A percentile compares a stretch with the other conserved stretches of the same genome.
phyloP scores from a whole-genome alignment of 179 eudicot genomes.

The Silene coronaria region DNA sequence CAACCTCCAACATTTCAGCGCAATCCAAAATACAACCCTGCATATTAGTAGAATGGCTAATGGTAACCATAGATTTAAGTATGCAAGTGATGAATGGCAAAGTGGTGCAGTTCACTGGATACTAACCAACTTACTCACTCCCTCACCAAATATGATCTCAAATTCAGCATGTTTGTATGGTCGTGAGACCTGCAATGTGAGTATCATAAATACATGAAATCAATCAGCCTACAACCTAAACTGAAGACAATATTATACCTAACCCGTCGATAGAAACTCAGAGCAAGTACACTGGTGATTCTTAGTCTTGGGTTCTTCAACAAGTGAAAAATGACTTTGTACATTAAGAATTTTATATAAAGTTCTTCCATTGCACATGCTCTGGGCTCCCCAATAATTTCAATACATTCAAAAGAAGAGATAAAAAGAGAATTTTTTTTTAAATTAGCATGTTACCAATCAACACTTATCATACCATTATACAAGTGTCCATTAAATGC shows the following conservation, averaged over 20 bases:
- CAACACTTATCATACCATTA: no score
- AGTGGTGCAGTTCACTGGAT: slow-evolving; percentile 2
- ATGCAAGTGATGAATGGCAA: slow-evolving; percentile 9
- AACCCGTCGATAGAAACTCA: background rate
- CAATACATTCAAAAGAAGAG: background rate
- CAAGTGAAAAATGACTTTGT: no score
- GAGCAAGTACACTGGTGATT: no score
- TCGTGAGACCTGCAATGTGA: slow-evolving; percentile 68
- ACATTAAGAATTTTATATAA: no score
- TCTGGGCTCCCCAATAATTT: background rate
- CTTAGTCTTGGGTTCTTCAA: no score
- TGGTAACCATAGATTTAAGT: background rate
- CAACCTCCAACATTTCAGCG: slow-evolving; percentile 76
- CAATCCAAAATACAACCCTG: slow-evolving; percentile 95
- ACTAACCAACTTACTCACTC: slow-evolving; percentile 86
- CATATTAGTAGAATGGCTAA: slow-evolving; percentile 20
- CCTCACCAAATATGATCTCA: slow-evolving; percentile 91
- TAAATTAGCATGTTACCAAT: no score
- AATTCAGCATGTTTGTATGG: slow-evolving; percentile 96
- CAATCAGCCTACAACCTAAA: background rate
- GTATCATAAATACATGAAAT: slow-evolving; percentile 13
- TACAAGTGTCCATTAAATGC: background rate
- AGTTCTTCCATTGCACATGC: no score
- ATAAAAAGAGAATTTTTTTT: background rate
- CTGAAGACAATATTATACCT: background rate